Percentiles rank a stretch among this genome's conserved stretches.
These are phyloP conservation scores for Terana coerulea DNA, from an alignment of 768 basidiomycete genomes.

Conservation along the genomic window DNA sequence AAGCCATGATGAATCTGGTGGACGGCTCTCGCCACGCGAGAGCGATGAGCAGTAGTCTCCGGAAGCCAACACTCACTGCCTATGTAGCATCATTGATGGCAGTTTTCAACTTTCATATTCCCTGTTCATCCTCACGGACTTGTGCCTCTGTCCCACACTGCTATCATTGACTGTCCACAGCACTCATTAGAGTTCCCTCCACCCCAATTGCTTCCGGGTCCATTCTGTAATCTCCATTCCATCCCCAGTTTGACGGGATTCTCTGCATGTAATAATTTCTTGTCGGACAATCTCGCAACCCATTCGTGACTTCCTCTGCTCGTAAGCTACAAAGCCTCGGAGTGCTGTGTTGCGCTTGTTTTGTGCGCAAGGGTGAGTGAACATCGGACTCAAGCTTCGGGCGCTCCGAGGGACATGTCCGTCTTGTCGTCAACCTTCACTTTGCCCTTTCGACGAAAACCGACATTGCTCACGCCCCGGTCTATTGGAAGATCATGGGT, in stretches of 20 bases:
- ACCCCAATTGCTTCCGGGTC: not conserved
- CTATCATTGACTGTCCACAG: not conserved
- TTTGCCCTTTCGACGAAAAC: not conserved
- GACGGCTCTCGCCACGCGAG: not conserved
- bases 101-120: conserved; percentile 3
- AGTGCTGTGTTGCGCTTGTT: too few relatives aligned
- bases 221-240: not conserved
- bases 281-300: too few relatives aligned
- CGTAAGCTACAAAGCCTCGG: not conserved
- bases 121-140: conserved; percentile 9
- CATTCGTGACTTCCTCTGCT: not conserved
- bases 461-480: not conserved
- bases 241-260: not conserved
- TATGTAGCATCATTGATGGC: conserved; percentile 8
- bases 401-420: conserved; percentile 1
- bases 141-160: too few relatives aligned
- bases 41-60: conserved; percentile 1
- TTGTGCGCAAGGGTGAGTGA: too few relatives aligned
- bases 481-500: too few relatives aligned
- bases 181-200: not conserved
- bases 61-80: not conserved
- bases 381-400: too few relatives aligned
- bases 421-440: not conserved
- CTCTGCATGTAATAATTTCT: not conserved
- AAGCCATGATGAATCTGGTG: conserved; percentile 22